A percentile compares a stretch with the other conserved stretches of the same genome.
phyloP scores from a whole-genome alignment of 768 basidiomycete species.

The Suillus occidentalis region DNA sequence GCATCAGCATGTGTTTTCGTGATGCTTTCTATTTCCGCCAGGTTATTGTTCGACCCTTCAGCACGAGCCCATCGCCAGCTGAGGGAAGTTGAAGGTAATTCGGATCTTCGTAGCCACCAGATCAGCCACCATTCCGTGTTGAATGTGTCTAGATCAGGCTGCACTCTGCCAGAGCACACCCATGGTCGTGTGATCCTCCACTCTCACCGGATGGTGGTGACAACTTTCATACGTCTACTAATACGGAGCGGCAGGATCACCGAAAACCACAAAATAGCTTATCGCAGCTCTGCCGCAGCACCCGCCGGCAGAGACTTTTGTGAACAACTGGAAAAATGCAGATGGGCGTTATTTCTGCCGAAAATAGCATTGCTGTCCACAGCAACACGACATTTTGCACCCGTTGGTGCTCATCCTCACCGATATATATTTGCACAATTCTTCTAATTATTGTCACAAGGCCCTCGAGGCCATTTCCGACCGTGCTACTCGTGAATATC shows the following conservation, averaged over 20 bases:
- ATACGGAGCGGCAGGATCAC: background rate
- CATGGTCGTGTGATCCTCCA: background rate
- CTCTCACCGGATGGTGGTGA: background rate
- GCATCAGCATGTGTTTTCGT: constrained; percentile 6
- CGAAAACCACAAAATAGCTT: background rate
- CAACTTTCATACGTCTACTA: background rate
- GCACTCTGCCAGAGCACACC: background rate
- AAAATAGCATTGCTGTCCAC: background rate
- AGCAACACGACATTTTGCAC: background rate
- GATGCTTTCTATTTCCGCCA: constrained; percentile 5
- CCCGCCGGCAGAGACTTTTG: background rate
- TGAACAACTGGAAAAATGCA: background rate
- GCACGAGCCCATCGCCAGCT: background rate
- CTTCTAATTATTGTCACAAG: background rate
- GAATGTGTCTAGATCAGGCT: background rate
- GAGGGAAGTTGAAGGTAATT: background rate
- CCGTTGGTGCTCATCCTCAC: background rate
- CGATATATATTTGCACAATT: background rate
- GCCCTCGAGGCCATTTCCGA: background rate
- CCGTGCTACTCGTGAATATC: background rate
- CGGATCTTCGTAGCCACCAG: background rate
- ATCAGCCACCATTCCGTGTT: background rate
- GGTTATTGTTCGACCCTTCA: constrained; percentile 1
- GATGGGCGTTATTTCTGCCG: background rate
- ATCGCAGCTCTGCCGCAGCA: background rate